These are phyloP conservation scores for Chrysoporthe austroafricana DNA, from an alignment of 2,329 filamentous ascomycete species.

Conservation along the genomic window DNA sequence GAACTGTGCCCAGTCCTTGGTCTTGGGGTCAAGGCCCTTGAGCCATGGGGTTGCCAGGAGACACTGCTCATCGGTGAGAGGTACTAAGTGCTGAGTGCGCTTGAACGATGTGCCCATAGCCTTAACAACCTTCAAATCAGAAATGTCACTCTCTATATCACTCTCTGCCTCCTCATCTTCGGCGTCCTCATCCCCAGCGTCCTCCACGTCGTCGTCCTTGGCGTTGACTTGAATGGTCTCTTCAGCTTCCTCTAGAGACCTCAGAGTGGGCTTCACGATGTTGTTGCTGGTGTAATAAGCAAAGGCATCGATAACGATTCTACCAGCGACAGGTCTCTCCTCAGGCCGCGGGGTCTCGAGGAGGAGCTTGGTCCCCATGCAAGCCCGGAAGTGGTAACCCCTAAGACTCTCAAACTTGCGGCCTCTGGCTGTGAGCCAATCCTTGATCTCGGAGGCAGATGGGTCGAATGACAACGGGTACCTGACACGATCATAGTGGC, in stretches of 20 bases:
- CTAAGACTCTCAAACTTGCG: constrained; percentile 39
- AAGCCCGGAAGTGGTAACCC: constrained; percentile 40
- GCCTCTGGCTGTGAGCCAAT: constrained; percentile 37
- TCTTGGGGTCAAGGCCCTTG: constrained; percentile 42
- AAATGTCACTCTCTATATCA: background rate
- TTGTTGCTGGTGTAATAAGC: constrained; percentile 41
- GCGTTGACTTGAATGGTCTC: background rate
- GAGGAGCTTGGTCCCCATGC: constrained; percentile 37
- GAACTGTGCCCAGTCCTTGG: constrained; percentile 39
- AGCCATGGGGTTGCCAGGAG: constrained; percentile 43
- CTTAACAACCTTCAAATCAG: constrained; percentile 11
- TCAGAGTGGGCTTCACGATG: constrained; percentile 34
- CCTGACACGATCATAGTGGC: background rate
- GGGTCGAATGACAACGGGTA: constrained; percentile 37
- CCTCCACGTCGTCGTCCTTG: constrained; percentile 11
- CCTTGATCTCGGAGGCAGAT: constrained; percentile 33
- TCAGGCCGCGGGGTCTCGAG: constrained; percentile 34
- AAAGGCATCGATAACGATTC: constrained; percentile 41
- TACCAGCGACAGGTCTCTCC: constrained; percentile 36
- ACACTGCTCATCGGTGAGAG: constrained; percentile 40
- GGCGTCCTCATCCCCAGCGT: constrained; percentile 9
- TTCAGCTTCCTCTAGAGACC: constrained; percentile 11
- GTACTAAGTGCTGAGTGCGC: constrained; percentile 32
- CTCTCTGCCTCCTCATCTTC: background rate
- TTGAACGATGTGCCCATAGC: constrained; percentile 9